Evolutionary conservation across 768 basidiomycete genomes (phyloP), one percentile per base, ranked within the genome.

Genomic region (Suillus weaverae): DNA sequence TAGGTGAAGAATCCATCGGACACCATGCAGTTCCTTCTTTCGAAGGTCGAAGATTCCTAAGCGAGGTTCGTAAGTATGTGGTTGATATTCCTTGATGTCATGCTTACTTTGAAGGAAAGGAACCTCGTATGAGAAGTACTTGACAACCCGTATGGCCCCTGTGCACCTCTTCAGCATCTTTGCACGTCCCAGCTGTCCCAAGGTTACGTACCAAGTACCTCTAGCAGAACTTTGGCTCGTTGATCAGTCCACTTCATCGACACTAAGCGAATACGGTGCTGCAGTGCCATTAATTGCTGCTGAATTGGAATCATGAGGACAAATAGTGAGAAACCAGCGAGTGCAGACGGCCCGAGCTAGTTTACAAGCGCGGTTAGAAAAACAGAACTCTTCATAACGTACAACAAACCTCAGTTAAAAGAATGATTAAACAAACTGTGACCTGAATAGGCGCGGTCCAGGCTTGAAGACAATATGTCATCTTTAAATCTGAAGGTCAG

Each of bases 381-480:
- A 7, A 16, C 20, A 6, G 16, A 30, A 59, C 10, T 30, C 26
- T 30, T 39, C 9, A 11, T 20, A 8, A 10, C 2, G 16, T 44
- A 35, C 30, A 30, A 72, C 77, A 38, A 63, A 87, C 87, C 76
- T 88, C 81, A 11, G 83, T 79, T 11, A 86, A 72, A n/a, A 89
- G 77, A 60, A 89, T 84, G 56, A 86, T 83, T 39, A 89, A 72
- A 65, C 86, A 88, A 56, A 89, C 77, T 0, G 77, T 77, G 22
- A 86, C 81, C 76, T 90, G 88, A 33, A 89, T 87, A 1, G 88
- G 88, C 3, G 87, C 87, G 0, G 88, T 89, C 88, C 88, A 89
- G 71, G 81, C 86, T 80, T 18, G 56, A 55, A 43, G 9, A 30
- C 43, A 35, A 55, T 63, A 54, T 43, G 32, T 39, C 60, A 56